These are phyloP conservation scores for Rubroboletus satanas DNA, from an alignment of 768 basidiomycete species.

Conservation along the genomic window DNA sequence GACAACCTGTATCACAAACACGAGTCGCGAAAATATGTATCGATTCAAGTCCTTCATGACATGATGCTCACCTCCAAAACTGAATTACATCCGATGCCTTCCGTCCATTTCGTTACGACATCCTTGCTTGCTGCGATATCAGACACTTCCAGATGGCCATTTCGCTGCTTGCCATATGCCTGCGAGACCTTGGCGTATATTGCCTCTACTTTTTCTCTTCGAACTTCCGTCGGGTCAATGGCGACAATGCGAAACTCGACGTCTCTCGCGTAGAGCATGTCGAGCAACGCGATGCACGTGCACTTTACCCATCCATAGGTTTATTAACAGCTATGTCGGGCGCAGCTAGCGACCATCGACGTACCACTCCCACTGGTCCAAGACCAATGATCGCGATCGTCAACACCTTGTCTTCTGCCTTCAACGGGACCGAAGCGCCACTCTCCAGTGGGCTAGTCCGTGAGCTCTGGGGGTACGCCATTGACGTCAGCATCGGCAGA, in stretches of 20 bases:
- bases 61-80: slow-evolving; percentile 56
- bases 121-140: slow-evolving; percentile 50
- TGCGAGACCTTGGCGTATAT: slow-evolving; percentile 53
- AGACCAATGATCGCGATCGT: slow-evolving; percentile 69
- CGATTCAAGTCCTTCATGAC: neutral
- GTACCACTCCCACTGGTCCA: slow-evolving; percentile 72
- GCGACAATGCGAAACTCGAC: slow-evolving; percentile 56
- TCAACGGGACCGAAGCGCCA: slow-evolving; percentile 26
- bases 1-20: slow-evolving; percentile 48
- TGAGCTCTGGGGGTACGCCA: slow-evolving; percentile 50
- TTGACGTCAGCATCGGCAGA: slow-evolving; percentile 53
- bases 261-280: slow-evolving; percentile 46
- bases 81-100: slow-evolving; percentile 55
- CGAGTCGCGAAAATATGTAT: neutral
- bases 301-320: slow-evolving; percentile 38
- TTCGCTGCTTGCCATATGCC: slow-evolving; percentile 24
- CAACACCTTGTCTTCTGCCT: slow-evolving; percentile 46
- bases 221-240: slow-evolving; percentile 54
- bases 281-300: slow-evolving; percentile 58
- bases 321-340: neutral
- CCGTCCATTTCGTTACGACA: slow-evolving; percentile 50
- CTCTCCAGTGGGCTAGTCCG: slow-evolving; percentile 3
- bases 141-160: slow-evolving; percentile 47
- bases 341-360: slow-evolving; percentile 8
- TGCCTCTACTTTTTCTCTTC: slow-evolving; percentile 57